These are phyloP conservation scores for Flaveria ramosissima DNA, from an alignment of 129 eudicot species.

Conservation along the genomic window DNA sequence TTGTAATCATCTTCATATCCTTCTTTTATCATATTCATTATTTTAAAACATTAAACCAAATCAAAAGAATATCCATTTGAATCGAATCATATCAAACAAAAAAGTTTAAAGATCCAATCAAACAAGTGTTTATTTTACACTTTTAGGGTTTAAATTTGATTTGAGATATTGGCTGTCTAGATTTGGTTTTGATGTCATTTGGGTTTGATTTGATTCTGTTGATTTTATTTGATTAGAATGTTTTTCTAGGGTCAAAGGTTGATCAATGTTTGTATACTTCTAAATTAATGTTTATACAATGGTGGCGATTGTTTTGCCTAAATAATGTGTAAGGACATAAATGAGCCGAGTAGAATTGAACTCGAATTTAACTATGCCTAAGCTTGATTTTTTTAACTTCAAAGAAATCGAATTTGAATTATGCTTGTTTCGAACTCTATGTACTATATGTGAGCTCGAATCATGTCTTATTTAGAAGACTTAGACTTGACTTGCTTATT, in stretches of 20 bases:
- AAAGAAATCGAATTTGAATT: too few species aligned
- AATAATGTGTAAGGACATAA: too few species aligned
- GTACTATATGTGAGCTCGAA: too few species aligned
- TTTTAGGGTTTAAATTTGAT: conserved; percentile 14
- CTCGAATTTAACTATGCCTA: too few species aligned
- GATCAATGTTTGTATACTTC: not conserved
- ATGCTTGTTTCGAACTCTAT: too few species aligned
- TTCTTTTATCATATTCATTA: not conserved
- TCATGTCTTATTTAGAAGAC: too few species aligned
- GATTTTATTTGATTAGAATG: conserved; percentile 7
- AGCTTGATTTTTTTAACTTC: too few species aligned
- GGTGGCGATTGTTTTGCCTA: too few species aligned
- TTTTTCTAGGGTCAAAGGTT: not conserved
- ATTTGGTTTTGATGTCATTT: conserved; percentile 21
- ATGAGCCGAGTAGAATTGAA: too few species aligned
- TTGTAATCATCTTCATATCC: not conserved
- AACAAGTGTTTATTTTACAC: not conserved
- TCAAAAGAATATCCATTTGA: not conserved
- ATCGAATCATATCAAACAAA: conserved; percentile 5
- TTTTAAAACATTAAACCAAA: not conserved
- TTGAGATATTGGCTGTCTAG: conserved; percentile 16
- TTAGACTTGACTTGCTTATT: too few species aligned
- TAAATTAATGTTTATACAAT: too few species aligned
- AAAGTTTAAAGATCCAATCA: conserved; percentile 5
- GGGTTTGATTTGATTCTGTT: conserved; percentile 14